Evolutionary conservation across 768 basidiomycete species (phyloP).

Genomic region (Boletus rufocinnamomeus): DNA sequence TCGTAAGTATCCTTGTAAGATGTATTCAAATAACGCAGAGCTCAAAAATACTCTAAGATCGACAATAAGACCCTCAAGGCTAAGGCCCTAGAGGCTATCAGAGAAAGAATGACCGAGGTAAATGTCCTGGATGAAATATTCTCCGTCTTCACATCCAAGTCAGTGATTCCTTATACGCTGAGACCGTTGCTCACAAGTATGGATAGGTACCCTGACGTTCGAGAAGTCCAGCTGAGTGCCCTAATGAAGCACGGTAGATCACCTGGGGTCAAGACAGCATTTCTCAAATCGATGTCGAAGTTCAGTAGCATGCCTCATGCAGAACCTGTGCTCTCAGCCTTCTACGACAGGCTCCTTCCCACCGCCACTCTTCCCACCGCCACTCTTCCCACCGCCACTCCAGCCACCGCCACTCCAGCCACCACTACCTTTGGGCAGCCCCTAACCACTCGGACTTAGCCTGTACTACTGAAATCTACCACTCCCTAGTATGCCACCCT

Average conservation of each 20-base stretch:
- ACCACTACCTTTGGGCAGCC: too few relatives aligned
- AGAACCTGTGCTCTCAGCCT: slow-evolving; percentile 14
- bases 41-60: slow-evolving; percentile 9
- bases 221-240: slow-evolving; percentile 16
- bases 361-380: too few relatives aligned
- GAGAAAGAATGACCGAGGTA: slow-evolving; percentile 10
- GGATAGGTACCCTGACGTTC: slow-evolving; percentile 24
- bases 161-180: neutral
- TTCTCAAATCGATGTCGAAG: slow-evolving; percentile 12
- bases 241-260: slow-evolving; percentile 13
- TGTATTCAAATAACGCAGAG: neutral
- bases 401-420: too few relatives aligned
- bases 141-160: slow-evolving; percentile 32
- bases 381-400: too few relatives aligned
- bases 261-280: slow-evolving; percentile 16
- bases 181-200: neutral
- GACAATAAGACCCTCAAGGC: slow-evolving; percentile 21
- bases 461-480: too few relatives aligned
- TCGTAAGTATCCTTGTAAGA: slow-evolving; percentile 19
- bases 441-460: too few relatives aligned
- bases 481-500: too few relatives aligned
- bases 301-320: slow-evolving; percentile 12
- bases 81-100: slow-evolving; percentile 22
- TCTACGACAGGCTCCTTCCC: slow-evolving; percentile 22
- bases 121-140: slow-evolving; percentile 31